Evolutionary conservation across 345 rosid species (phyloP).

Genomic region (Salix arbutifolia): DNA sequence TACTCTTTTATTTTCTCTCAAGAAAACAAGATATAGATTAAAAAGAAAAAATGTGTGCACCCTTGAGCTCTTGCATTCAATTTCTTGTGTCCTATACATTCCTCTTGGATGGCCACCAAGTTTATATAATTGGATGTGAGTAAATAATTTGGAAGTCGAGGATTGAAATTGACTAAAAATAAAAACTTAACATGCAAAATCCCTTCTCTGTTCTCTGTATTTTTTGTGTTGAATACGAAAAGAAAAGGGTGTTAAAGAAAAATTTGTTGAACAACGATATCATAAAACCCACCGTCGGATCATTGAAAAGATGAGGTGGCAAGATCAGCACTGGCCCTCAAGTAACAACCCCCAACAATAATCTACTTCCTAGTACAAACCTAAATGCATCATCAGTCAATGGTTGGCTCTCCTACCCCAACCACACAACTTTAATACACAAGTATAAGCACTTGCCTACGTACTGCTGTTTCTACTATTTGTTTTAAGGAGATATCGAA

Average conservation of each 20-base stretch:
- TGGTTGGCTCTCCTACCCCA: constrained; percentile 24
- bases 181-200: too few relatives aligned
- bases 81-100: too few relatives aligned
- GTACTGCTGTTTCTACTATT: background rate
- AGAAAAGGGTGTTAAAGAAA: background rate
- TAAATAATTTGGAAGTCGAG: background rate
- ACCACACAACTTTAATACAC: constrained; percentile 16
- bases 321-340: background rate
- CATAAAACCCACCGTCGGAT: background rate
- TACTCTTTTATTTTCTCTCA: background rate
- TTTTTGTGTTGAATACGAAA: background rate
- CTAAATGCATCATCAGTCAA: background rate
- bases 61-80: background rate
- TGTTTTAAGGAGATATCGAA: background rate
- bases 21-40: background rate
- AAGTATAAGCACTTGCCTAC: background rate
- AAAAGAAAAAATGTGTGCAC: background rate
- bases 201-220: too few relatives aligned
- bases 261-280: background rate
- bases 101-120: too few relatives aligned
- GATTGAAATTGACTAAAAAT: background rate
- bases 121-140: too few relatives aligned
- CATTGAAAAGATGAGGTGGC: background rate
- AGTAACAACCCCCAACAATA: background rate
- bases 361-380: background rate